Base-by-base conservation (phyloP, 2,329 filamentous ascomycete genomes). In the Scedosporium boydii region DNA sequence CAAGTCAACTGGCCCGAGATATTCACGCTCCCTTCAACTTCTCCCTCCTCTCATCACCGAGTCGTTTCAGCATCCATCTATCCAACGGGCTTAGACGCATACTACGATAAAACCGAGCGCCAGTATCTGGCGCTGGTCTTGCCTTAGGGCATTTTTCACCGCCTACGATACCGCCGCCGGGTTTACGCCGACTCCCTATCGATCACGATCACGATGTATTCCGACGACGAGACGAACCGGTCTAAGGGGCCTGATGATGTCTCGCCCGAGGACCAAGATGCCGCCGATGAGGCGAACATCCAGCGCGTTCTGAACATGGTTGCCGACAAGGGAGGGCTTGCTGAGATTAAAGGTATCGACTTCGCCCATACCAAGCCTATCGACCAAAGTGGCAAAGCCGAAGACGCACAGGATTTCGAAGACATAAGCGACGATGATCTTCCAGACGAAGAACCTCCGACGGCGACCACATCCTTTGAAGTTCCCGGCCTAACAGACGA, bases 351-450 rank as follows among this genome's bases (percentile, higher is more conserved):
- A 3, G 75, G 77, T 59, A 70, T 62, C 38, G 68, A 73, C 55
- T 68, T 81, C 58, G 70, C 75, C 34, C 70, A 69, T 46, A 71
- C 77, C 59, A 76, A 75, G 61, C 72, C 79, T 26, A 82, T 87
- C 66, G 86, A 87, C 66, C 80, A 86, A 66, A 79, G 80, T 6
- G 89, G 91, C 73, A 99, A 99, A 75, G 93, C 92, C 62, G 92
- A 92, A 64, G 90, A 98, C 75, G 95, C 95, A 48, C 78, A 95
- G 65, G 95, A 99, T 71, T 99, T 82, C 69, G 91, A 90, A 71
- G 91, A 96, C 70, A 93, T 98, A 65, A 89, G 89, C 67, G 93
- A 98, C 72, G 92, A 96, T 71, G 93, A 97, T 66, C 81, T 96
- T 6, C 89, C 91, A 10, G 91, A 95, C 6, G 91, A 95, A 66